A percentile compares a stretch with the other conserved stretches of the same genome.
phyloP scores from a whole-genome alignment of 2,329 filamentous ascomycete species.

The Botryotinia narcissicola region DNA sequence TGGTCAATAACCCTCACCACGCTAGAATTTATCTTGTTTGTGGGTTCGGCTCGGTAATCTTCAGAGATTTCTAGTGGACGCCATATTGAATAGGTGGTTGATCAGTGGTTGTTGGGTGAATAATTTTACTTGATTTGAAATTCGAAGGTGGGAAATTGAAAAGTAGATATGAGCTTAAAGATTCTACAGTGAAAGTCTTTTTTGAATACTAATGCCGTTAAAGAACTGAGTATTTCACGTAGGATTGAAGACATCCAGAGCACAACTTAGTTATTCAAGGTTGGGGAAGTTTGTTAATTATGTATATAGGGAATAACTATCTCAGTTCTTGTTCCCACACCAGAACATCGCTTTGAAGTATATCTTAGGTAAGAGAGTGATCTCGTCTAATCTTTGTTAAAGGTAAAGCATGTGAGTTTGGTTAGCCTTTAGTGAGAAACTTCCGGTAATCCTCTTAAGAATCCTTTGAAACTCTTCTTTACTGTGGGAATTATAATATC shows the following conservation, averaged over 20 bases:
- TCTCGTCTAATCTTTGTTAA: background rate
- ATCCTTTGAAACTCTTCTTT: background rate
- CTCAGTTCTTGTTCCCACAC: rapidly evolving
- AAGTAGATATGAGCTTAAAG: background rate
- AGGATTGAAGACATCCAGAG: background rate
- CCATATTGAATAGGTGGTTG: background rate
- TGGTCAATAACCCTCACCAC: background rate
- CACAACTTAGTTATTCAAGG: no score
- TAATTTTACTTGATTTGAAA: background rate
- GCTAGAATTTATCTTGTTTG: no score
- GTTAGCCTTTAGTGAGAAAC: background rate
- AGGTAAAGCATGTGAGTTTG: rapidly evolving
- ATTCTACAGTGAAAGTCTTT: no score
- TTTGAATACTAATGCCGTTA: no score
- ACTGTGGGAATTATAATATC: rapidly evolving
- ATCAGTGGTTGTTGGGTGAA: background rate
- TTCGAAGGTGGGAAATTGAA: background rate
- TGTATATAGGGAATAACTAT: no score
- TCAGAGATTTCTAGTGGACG: background rate
- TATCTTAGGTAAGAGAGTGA: background rate
- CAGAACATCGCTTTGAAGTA: no score
- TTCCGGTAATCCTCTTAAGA: rapidly evolving
- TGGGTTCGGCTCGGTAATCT: background rate
- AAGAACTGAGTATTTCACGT: rapidly evolving
- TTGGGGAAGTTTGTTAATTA: background rate